Percentiles rank a stretch among this genome's conserved stretches.
phyloP scores from a whole-genome alignment of 768 basidiomycete genomes.

The Tylopilus plumbeoviolaceoides region DNA sequence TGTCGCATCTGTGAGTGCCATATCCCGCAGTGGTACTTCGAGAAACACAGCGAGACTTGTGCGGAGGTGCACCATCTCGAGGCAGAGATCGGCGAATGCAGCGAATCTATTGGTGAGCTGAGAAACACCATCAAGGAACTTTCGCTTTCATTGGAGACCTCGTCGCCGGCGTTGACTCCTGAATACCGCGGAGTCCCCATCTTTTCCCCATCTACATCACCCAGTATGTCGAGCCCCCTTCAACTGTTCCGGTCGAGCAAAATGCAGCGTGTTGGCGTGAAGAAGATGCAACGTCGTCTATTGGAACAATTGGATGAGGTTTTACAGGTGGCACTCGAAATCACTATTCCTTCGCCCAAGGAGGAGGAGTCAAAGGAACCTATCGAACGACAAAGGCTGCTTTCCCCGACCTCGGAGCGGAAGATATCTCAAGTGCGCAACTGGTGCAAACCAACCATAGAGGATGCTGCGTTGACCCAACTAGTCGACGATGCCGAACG shows the following conservation, averaged over 20 bases:
- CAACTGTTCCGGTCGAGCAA: conserved; percentile 74
- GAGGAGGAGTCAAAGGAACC: conserved; percentile 91
- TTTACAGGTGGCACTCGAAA: conserved; percentile 70
- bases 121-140: conserved; percentile 83
- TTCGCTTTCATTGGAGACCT: conserved; percentile 62
- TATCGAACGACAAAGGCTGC: conserved; percentile 85
- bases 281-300: conserved; percentile 75
- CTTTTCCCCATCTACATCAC: conserved; percentile 67
- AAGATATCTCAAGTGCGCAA: conserved; percentile 78
- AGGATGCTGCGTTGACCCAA: conserved; percentile 79
- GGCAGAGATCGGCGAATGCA: conserved; percentile 90
- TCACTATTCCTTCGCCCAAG: conserved; percentile 83
- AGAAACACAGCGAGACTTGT: conserved; percentile 99
- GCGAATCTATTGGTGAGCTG: conserved; percentile 87
- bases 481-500: conserved; percentile 86
- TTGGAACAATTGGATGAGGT: conserved; percentile 88
- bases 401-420: conserved; percentile 86
- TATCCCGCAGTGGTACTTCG: conserved; percentile 99
- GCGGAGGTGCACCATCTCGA: conserved; percentile 94
- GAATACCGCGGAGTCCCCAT: conserved; percentile 90
- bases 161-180: conserved; percentile 60
- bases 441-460: conserved; percentile 83
- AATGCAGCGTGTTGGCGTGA: conserved; percentile 75
- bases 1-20: conserved; percentile 98
- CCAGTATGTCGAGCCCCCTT: conserved; percentile 68